Percentiles rank a stretch among this genome's conserved stretches.
Conservation (phyloP, 768 basidiomycete species). For the Suillus weaverae region DNA sequence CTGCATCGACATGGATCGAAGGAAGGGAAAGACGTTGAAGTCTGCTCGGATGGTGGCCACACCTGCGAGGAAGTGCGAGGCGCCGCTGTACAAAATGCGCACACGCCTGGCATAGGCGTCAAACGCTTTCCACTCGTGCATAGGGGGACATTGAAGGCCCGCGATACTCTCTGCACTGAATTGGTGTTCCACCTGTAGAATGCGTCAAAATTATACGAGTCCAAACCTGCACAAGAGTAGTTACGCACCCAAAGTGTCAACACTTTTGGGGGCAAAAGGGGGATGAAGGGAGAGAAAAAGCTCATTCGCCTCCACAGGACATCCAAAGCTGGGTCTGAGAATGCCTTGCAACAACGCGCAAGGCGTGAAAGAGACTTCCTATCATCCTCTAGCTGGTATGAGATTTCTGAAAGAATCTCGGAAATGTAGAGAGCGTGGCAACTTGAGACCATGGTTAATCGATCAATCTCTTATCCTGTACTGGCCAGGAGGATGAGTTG, state of each 20-base stretch:
- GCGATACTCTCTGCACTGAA: constrained; percentile 7
- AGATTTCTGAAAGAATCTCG: constrained; percentile 16
- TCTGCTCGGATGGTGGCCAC: constrained; percentile 14
- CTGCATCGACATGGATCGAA: constrained; percentile 13
- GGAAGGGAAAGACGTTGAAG: constrained; percentile 14
- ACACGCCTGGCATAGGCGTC: constrained; percentile 21
- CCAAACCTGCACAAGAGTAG: background rate
- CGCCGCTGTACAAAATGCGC: constrained; percentile 6
- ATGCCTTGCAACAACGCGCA: constrained; percentile 14
- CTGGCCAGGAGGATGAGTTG: background rate
- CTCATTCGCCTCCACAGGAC: constrained; percentile 22
- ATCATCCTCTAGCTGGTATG: constrained; percentile 15
- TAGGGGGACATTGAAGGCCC: constrained; percentile 14
- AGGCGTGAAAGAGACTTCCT: constrained; percentile 10
- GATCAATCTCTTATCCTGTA: background rate
- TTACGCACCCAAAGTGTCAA: constrained; percentile 16
- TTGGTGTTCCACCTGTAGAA: background rate
- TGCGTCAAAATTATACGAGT: background rate
- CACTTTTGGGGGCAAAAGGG: constrained; percentile 13
- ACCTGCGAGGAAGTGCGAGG: constrained; percentile 19
- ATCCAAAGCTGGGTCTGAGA: constrained; percentile 16
- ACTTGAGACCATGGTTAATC: background rate
- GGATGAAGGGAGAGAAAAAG: constrained; percentile 17
- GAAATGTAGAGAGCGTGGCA: constrained; percentile 14
- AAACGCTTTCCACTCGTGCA: constrained; percentile 15